Base-by-base conservation (phyloP, 2,329 filamentous ascomycete genomes). In the Colletotrichum neosansevieriae region DNA sequence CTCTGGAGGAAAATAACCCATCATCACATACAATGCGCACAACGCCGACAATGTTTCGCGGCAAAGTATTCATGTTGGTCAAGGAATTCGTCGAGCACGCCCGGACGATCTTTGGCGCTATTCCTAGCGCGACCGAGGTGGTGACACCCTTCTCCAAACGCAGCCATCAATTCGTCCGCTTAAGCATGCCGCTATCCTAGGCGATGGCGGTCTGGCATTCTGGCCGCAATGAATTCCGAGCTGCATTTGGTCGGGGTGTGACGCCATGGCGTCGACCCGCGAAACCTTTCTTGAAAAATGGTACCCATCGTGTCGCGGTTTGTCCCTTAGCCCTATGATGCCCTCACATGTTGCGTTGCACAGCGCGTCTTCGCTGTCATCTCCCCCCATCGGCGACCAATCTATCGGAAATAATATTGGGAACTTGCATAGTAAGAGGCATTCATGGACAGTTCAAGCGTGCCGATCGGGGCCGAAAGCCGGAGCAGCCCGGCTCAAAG, bases 191-290 rank as follows among this genome's bases (percentile, higher is more conserved):
- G 15, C 49, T 17, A 32, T 53, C 15, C 9, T 6, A 17, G 49
- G 29, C 49, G 38, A 47, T 57, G 13, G 15, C 17, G 17, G n/a
- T 51, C 29, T 34, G 49, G 49, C 29, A 12, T 32, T 11, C n/a
- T 6, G 24, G n/a, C 49, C 21, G 12, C 49, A 32, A 17, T 12
- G 3, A 13, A n/a, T 34, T n/a, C 49, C 6, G 17, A 29, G 24
- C 21, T 21, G 44, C 32, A 17, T n/a, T 29, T 38, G 49, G 24
- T 53, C 13, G 34, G 24, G 19, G 58, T 54, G 11, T 56, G 38
- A 62, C 49, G 50, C 59, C 40, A 57, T 56, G 49, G 58, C 21
- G 32, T 29, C 38, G 34, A 44, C 29, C 19, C 45, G 34, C 9
- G 44, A n/a, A 45, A 32, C 17, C 38, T 13, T 13, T 11, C 0